Conservation (phyloP, 805 yeast genomes). For the Cephaloascus albidus region DNA sequence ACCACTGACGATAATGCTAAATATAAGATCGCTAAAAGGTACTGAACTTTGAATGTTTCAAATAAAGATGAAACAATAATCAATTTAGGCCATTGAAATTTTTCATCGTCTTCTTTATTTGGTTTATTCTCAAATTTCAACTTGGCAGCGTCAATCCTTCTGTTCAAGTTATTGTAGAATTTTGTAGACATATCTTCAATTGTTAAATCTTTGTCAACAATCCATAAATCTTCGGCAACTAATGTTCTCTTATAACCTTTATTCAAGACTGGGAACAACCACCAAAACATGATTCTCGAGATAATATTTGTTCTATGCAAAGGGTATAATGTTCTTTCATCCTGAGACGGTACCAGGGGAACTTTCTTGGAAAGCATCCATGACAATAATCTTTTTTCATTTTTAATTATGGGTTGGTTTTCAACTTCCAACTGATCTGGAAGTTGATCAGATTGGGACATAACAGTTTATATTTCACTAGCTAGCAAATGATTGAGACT, state of each 20-base stretch:
- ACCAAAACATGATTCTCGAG: slow-evolving; percentile 26
- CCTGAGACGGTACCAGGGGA: slow-evolving; percentile 40
- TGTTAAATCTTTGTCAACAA: slow-evolving; percentile 22
- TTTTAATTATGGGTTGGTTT: slow-evolving; percentile 21
- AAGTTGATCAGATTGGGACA: too few species aligned
- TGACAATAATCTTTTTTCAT: slow-evolving; percentile 42
- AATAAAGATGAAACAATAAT: slow-evolving; percentile 35
- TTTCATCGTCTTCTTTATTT: slow-evolving; percentile 5
- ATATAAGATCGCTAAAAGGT: slow-evolving; percentile 26
- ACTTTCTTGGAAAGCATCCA: slow-evolving; percentile 38
- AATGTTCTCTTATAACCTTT: slow-evolving; percentile 32
- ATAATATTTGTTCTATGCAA: slow-evolving; percentile 31
- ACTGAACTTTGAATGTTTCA: slow-evolving; percentile 38
- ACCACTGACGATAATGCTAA: slow-evolving; percentile 38
- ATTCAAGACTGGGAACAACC: slow-evolving; percentile 28
- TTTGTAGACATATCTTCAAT: slow-evolving; percentile 23
- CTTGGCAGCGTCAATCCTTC: slow-evolving; percentile 11
- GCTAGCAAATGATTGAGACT: too few species aligned
- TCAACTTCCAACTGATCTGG: too few species aligned
- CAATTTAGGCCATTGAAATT: slow-evolving; percentile 28
- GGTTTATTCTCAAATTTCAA: slow-evolving; percentile 9
- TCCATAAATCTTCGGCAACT: slow-evolving; percentile 26
- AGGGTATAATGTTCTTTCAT: slow-evolving; percentile 43
- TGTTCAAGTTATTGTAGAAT: slow-evolving; percentile 16
- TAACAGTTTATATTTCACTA: too few species aligned